Conservation (phyloP, 2,329 filamentous ascomycete species). For the Fusarium robinianum region DNA sequence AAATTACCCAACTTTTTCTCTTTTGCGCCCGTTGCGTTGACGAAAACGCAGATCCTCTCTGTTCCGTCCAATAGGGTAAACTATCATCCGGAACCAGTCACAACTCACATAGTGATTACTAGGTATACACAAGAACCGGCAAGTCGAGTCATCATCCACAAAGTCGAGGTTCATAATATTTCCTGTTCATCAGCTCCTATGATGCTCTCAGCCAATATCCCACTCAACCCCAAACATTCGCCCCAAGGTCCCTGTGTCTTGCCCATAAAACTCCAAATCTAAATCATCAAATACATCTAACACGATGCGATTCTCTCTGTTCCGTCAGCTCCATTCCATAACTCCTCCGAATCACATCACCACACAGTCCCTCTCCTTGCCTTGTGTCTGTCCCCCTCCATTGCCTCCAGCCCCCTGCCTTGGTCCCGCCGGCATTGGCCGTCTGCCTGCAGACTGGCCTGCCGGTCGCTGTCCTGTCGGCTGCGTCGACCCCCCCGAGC, state of each 20-base stretch:
- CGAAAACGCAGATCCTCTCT: too few species aligned
- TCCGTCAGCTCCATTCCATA: slow-evolving; percentile 19
- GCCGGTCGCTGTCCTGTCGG: slow-evolving; percentile 26
- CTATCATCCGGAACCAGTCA: too few species aligned
- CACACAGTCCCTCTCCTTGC: slow-evolving; percentile 47
- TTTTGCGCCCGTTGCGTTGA: too few species aligned
- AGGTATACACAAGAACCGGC: too few species aligned
- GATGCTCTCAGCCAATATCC: slow-evolving; percentile 3
- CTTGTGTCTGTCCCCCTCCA: slow-evolving; percentile 19
- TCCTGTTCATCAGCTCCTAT: too few species aligned
- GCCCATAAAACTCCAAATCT: not conserved
- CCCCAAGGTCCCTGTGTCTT: not conserved
- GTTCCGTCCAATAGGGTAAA: too few species aligned
- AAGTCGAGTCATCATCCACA: too few species aligned
- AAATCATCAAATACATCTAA: slow-evolving; percentile 12
- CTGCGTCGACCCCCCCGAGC: slow-evolving; percentile 27
- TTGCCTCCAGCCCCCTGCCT: slow-evolving; percentile 29
- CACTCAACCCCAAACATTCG: slow-evolving; percentile 7
- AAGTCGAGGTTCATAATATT: too few species aligned
- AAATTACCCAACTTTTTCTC: too few species aligned
- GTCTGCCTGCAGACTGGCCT: slow-evolving; percentile 30
- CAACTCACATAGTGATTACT: too few species aligned
- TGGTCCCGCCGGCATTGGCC: slow-evolving; percentile 30
- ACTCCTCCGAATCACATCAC: slow-evolving; percentile 48
- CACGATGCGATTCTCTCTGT: slow-evolving; percentile 8